Percentiles rank a stretch among this genome's conserved stretches.
These are phyloP conservation scores for Cardamine resedifolia DNA, from an alignment of 345 rosid genomes.

Conservation along the genomic window DNA sequence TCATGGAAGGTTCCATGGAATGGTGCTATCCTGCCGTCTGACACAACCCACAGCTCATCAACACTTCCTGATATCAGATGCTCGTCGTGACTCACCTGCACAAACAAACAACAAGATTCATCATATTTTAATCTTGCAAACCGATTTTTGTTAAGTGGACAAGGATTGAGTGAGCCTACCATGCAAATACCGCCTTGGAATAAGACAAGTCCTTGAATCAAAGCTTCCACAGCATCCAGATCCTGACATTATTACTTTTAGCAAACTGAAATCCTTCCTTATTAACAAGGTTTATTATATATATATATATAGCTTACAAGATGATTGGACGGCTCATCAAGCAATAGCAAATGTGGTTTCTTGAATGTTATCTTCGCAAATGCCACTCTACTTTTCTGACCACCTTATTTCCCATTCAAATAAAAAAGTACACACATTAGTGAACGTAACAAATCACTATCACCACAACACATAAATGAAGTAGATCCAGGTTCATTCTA, in stretches of 20 bases:
- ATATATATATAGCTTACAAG: slow-evolving; percentile 59
- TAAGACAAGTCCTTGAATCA: slow-evolving; percentile 94
- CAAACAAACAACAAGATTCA: not conserved
- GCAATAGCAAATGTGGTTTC: slow-evolving; percentile 95
- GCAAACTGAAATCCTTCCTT: not conserved
- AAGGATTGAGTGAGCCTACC: slow-evolving; percentile 44
- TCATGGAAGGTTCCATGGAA: slow-evolving; percentile 87
- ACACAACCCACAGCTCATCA: slow-evolving; percentile 91
- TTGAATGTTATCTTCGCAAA: slow-evolving; percentile 98
- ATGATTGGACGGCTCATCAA: slow-evolving; percentile 99
- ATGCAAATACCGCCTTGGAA: slow-evolving; percentile 97
- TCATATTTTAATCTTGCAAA: not conserved
- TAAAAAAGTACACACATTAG: slow-evolving; percentile 8
- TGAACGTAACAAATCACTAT: not conserved
- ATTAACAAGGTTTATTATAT: not conserved
- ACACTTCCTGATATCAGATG: slow-evolving; percentile 98
- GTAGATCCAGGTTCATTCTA: not conserved
- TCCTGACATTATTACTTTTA: slow-evolving; percentile 50
- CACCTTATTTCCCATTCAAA: slow-evolving; percentile 54
- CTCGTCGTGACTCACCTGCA: slow-evolving; percentile 97
- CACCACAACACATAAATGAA: not conserved
- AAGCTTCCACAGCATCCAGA: slow-evolving; percentile 98
- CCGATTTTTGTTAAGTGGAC: not conserved
- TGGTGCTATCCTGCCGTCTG: slow-evolving; percentile 72
- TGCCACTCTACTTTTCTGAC: slow-evolving; percentile 99